A percentile compares a stretch with the other conserved stretches of the same genome.
Conservation (phyloP, 2,329 filamentous ascomycete species). For the Aspergillus felis region DNA sequence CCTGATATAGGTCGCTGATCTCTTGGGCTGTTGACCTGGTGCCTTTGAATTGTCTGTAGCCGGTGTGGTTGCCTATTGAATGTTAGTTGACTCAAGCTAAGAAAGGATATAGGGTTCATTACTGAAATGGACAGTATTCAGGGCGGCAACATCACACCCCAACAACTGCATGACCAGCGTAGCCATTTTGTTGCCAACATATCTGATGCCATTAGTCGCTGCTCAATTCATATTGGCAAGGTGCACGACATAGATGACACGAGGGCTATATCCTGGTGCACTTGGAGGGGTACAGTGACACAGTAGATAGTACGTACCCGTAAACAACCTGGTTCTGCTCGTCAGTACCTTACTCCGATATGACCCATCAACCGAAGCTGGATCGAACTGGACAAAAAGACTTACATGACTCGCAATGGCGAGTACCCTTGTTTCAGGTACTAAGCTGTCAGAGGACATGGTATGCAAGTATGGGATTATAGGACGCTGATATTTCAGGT, state of each 20-base stretch:
- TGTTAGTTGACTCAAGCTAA: constrained; percentile 1
- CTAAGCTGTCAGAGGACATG: constrained; percentile 37
- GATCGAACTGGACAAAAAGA: neutral
- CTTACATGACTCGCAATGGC: constrained; percentile 91
- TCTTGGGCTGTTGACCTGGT: constrained; percentile 76
- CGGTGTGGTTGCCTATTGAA: constrained; percentile 80
- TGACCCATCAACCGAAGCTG: neutral
- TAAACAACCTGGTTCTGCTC: constrained; percentile 53
- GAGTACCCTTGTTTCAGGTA: constrained; percentile 67
- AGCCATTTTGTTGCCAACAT: constrained; percentile 97
- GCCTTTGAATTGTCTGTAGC: constrained; percentile 84
- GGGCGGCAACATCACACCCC: constrained; percentile 86
- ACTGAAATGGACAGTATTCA: constrained; percentile 99
- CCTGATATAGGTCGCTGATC: constrained; percentile 78
- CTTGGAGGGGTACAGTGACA: neutral
- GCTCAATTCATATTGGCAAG: constrained; percentile 3
- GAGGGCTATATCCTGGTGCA: neutral
- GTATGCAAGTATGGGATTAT: neutral
- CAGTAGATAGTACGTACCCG: constrained; percentile 10
- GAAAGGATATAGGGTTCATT: constrained; percentile 11
- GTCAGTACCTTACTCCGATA: neutral
- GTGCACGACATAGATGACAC: constrained; percentile 2
- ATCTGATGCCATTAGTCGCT: constrained; percentile 51
- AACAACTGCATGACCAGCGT: constrained; percentile 91
- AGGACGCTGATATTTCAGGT: neutral